Evolutionary conservation across 345 rosid genomes (phyloP), one percentile per base, ranked within the genome.

Genomic region (Diplotaxis tenuifolia): DNA sequence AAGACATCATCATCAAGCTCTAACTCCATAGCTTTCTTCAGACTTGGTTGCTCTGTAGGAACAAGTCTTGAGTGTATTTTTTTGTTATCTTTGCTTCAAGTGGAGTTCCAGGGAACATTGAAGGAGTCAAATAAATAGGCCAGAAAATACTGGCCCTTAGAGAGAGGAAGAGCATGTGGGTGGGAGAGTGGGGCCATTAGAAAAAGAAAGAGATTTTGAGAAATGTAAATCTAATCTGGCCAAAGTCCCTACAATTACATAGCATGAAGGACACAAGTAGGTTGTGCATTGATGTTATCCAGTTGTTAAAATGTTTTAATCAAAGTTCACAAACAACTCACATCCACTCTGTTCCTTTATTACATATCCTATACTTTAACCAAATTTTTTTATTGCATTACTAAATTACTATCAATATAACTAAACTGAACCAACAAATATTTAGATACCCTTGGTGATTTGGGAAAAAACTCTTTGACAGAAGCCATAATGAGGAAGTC

Each of bases 1-100:
- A 82, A 84, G 81, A 87, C 56, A 76, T 91, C 98, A 82, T 94
- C 98, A 81, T 94, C 98, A 32, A 88, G 73, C 71, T 90, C 98
- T 84, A 88, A 62, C 69, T 89, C 98, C 89, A 85, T 76, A 49
- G 89, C 84, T 52, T 25, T 57, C 58, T 31, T 14, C 9, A 69
- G 70, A 55, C 71, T 62, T 29, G 11, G 22, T 62, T 38, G 36
- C 28, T 75, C 23, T 55, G 66, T 32, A 34, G n/a, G 64, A 45
- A 45, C 53, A 40, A 58, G 62, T 65, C 25, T 64, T 75, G n/a
- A 54, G 55, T 68, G 8, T 45, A 8, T 42, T 5, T 14, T 42
- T 31, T 47, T 29, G 10, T 45, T 47, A 32, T 4, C 8, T 36
- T 73, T 19, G 78, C 57, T 53, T 62, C 34, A 52, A 70, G 68